phyloP scores from a whole-genome alignment of 495 filamentous ascomycete species.

The Penicillium ochrochloron region DNA sequence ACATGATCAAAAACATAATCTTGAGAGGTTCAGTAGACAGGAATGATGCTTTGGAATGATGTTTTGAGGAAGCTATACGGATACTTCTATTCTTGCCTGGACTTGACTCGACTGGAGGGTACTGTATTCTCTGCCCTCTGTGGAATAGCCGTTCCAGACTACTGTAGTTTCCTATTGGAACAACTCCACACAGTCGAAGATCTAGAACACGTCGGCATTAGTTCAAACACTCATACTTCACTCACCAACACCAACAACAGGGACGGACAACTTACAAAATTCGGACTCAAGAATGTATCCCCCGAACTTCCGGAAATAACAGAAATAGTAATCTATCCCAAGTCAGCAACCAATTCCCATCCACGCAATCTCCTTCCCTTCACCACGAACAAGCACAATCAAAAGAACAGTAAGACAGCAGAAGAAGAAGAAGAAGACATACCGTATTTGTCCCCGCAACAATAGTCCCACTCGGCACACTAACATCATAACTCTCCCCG shows the following conservation, averaged over 20 bases:
- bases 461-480: conserved; percentile 59
- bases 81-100: too few relatives aligned
- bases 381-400: not conserved
- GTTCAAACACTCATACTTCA: not conserved
- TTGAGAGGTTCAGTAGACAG: not conserved
- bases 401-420: not conserved
- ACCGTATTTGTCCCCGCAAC: conserved; percentile 62
- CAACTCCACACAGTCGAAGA: conserved; percentile 61
- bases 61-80: not conserved
- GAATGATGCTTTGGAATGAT: too few relatives aligned
- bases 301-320: conserved; percentile 63
- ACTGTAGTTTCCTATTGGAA: conserved; percentile 43
- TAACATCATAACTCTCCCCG: conserved; percentile 64
- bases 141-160: too few relatives aligned
- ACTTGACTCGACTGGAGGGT: not conserved
- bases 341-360: not conserved
- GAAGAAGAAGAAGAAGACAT: not conserved
- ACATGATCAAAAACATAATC: conserved; percentile 20
- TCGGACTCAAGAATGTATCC: conserved; percentile 58
- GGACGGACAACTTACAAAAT: conserved; percentile 56
- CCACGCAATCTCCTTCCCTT: not conserved
- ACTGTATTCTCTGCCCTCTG: not conserved
- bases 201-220: conserved; percentile 34
- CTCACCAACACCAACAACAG: not conserved
- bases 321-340: conserved; percentile 55